Evolutionary conservation across 768 basidiomycete species (phyloP).

Genomic region (Amanita rubescens): DNA sequence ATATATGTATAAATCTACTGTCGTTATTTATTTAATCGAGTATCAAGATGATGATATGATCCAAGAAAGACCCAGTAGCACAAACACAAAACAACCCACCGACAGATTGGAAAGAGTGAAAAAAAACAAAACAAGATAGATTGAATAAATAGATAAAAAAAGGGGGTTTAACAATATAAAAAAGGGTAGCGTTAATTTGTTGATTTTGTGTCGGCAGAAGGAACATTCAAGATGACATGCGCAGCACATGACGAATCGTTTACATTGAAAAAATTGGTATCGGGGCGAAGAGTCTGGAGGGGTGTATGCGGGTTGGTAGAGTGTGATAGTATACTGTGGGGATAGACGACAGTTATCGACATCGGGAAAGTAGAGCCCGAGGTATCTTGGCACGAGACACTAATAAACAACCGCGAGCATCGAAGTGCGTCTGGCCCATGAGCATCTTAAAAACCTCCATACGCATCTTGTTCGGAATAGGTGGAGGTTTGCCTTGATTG

Average conservation of each 20-base stretch:
- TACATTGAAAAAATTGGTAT: constrained; percentile 1
- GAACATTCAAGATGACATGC: not conserved
- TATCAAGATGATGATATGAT: not conserved
- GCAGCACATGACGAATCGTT: not conserved
- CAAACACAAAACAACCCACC: not conserved
- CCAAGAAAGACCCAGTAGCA: not conserved
- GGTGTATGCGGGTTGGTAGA: not conserved
- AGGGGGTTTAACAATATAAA: not conserved
- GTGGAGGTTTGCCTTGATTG: not conserved
- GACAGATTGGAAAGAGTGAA: not conserved
- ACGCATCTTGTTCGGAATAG: constrained; percentile 5
- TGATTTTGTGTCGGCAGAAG: not conserved
- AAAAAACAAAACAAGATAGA: not conserved
- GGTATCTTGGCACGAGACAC: not conserved
- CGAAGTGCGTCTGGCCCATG: not conserved
- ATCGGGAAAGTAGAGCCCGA: not conserved
- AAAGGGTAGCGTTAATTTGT: not conserved
- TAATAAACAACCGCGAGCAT: not conserved
- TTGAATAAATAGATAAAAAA: too few species aligned
- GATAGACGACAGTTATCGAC: not conserved
- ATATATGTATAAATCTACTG: too few species aligned
- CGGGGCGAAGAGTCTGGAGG: not conserved
- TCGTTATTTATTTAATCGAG: too few species aligned
- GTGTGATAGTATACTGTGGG: not conserved
- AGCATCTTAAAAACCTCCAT: constrained; percentile 3